phyloP scores from a whole-genome alignment of 768 basidiomycete species.

The Mycena rosella region DNA sequence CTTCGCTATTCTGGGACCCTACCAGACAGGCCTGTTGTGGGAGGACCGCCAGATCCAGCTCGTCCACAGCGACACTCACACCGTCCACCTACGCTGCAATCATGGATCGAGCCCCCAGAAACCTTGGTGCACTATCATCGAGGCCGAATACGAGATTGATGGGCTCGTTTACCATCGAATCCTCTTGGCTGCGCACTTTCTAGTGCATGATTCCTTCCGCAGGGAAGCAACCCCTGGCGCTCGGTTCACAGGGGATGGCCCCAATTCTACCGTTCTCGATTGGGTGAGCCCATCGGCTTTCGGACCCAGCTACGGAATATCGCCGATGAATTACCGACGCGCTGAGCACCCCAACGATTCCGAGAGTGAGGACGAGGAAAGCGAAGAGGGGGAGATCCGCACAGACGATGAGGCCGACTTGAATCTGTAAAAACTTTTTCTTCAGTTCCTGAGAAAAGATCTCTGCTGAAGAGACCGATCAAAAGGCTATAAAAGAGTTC shows the following conservation, averaged over 20 bases:
- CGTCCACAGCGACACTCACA: not conserved
- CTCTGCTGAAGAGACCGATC: too few relatives aligned
- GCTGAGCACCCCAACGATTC: too few relatives aligned
- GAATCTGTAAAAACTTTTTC: too few relatives aligned
- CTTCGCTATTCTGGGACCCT: not conserved
- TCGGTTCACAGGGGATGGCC: not conserved
- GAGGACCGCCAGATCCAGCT: not conserved
- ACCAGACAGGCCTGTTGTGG: not conserved
- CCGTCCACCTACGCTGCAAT: not conserved
- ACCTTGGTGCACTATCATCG: not conserved
- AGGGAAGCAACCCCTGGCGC: not conserved
- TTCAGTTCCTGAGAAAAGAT: too few relatives aligned
- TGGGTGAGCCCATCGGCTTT: not conserved
- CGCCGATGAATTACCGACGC: too few relatives aligned
- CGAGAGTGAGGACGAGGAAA: too few relatives aligned
- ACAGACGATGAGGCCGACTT: too few relatives aligned
- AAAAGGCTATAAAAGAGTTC: too few relatives aligned
- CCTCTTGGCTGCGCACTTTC: not conserved
- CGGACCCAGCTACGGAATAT: too few relatives aligned
- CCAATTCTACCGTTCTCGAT: not conserved
- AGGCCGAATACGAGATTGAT: not conserved
- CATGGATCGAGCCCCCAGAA: not conserved
- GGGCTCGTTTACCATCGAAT: not conserved
- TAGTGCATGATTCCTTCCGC: not conserved
- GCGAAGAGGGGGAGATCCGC: too few relatives aligned